Conservation (phyloP, 2,329 filamentous ascomycete genomes). For the Elsinoe australis region DNA sequence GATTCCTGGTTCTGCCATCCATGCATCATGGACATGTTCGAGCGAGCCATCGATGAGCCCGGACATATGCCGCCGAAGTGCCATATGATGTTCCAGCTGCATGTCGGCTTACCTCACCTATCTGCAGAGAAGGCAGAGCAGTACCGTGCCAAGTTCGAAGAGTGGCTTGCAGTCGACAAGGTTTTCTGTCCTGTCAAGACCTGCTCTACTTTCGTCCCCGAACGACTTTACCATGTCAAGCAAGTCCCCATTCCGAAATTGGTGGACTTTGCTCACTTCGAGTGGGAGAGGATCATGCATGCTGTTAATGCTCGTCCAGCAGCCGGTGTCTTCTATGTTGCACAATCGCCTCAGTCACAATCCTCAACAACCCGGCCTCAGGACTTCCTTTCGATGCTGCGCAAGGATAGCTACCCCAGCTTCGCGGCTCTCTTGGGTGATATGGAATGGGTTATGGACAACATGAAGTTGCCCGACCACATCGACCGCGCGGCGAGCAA, state of each 20-base stretch:
- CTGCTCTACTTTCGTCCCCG: constrained; percentile 44
- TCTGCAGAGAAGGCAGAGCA: constrained; percentile 30
- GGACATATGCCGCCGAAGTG: constrained; percentile 42
- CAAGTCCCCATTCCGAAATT: neutral
- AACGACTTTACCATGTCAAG: constrained; percentile 22
- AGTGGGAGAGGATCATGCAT: constrained; percentile 8
- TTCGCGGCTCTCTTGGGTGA: constrained; percentile 5
- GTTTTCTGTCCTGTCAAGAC: constrained; percentile 43
- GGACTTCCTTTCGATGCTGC: neutral
- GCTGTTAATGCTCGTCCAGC: constrained; percentile 2
- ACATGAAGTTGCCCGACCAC: neutral
- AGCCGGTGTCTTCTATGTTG: neutral
- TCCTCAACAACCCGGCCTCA: neutral
- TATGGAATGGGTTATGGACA: constrained; percentile 8
- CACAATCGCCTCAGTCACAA: neutral
- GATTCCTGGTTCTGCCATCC: constrained; percentile 28
- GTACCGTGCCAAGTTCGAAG: constrained; percentile 42
- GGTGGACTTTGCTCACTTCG: neutral
- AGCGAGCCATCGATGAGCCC: constrained; percentile 34
- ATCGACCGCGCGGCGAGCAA: neutral
- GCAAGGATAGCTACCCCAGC: neutral
- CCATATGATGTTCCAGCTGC: constrained; percentile 39
- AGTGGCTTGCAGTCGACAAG: constrained; percentile 40
- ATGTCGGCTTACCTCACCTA: constrained; percentile 33
- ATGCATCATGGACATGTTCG: constrained; percentile 38